Evolutionary conservation across 306 rosid genomes (phyloP).

Genomic region (Acacia crassicarpa): DNA sequence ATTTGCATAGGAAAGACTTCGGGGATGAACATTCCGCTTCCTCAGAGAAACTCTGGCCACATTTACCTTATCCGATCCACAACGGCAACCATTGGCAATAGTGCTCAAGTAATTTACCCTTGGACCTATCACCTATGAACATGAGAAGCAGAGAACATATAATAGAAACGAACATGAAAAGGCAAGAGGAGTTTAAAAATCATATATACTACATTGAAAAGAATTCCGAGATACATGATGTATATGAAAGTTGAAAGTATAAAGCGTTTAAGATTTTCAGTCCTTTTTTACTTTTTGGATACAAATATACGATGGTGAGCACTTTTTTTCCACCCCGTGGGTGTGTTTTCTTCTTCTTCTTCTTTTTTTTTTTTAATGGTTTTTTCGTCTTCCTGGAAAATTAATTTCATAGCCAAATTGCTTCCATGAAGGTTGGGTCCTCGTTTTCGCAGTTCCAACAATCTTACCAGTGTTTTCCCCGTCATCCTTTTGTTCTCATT

Average conservation of each 20-base stretch:
- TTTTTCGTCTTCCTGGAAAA: not conserved
- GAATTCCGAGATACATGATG: slow-evolving; percentile 4
- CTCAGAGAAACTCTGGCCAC: not conserved
- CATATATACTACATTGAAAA: not conserved
- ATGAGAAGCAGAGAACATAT: not conserved
- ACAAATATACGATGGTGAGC: slow-evolving; percentile 30
- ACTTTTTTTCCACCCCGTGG: not conserved
- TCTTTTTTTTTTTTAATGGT: too few species aligned
- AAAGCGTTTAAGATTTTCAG: slow-evolving; percentile 25
- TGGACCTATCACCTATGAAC: not conserved
- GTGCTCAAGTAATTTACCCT: not conserved
- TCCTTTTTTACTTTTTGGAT: slow-evolving; percentile 26
- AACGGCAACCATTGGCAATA: slow-evolving; percentile 69
- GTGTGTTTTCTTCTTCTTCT: too few species aligned
- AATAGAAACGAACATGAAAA: not conserved
- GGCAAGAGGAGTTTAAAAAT: not conserved
- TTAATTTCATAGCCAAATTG: slow-evolving; percentile 10
- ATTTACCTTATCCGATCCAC: slow-evolving; percentile 44
- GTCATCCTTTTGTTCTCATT: not conserved
- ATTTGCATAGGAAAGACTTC: slow-evolving; percentile 20
- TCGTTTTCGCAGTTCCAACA: not conserved
- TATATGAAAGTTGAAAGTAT: slow-evolving; percentile 11
- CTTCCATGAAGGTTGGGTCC: not conserved
- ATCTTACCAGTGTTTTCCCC: not conserved
- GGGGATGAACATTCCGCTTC: slow-evolving; percentile 19